These are phyloP conservation scores for Mycotypha africana DNA, from an alignment of 371 early-diverging fungal genomes.

Conservation along the genomic window DNA sequence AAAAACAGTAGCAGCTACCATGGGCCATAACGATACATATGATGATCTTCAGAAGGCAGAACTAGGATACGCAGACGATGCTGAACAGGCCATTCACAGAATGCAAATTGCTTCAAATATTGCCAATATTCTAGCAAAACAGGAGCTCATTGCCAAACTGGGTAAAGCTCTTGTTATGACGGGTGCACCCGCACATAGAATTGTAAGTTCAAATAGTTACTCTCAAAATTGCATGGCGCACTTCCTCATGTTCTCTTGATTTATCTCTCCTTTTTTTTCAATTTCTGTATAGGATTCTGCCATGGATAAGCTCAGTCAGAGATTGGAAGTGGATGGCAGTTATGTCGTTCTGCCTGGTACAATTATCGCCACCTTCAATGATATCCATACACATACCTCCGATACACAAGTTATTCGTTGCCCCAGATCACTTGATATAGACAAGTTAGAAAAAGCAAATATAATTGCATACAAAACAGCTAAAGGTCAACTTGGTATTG, in stretches of 20 bases:
- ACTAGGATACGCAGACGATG: slow-evolving; percentile 14
- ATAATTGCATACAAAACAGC: slow-evolving; percentile 46
- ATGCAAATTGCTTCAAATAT: slow-evolving; percentile 29
- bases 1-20: no score
- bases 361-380: slow-evolving; percentile 67
- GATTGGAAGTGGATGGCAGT: slow-evolving; percentile 54
- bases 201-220: no score
- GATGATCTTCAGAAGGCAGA: slow-evolving; percentile 26
- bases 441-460: slow-evolving; percentile 54
- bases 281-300: slow-evolving; percentile 45
- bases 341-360: slow-evolving; percentile 60
- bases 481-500: slow-evolving; percentile 34
- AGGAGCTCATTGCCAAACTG: slow-evolving; percentile 64
- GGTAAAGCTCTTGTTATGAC: slow-evolving; percentile 64
- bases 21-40: no score
- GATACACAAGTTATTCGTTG: slow-evolving; percentile 66
- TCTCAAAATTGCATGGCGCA: no score
- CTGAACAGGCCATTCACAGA: slow-evolving; percentile 16
- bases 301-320: slow-evolving; percentile 48
- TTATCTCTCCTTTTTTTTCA: neutral
- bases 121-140: slow-evolving; percentile 56
- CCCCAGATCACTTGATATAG: slow-evolving; percentile 54
- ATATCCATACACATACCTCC: slow-evolving; percentile 66
- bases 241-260: no score
- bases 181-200: slow-evolving; percentile 75